Evolutionary conservation across 2,329 filamentous ascomycete genomes (phyloP).

Genomic region (Ceratocystis papillata): DNA sequence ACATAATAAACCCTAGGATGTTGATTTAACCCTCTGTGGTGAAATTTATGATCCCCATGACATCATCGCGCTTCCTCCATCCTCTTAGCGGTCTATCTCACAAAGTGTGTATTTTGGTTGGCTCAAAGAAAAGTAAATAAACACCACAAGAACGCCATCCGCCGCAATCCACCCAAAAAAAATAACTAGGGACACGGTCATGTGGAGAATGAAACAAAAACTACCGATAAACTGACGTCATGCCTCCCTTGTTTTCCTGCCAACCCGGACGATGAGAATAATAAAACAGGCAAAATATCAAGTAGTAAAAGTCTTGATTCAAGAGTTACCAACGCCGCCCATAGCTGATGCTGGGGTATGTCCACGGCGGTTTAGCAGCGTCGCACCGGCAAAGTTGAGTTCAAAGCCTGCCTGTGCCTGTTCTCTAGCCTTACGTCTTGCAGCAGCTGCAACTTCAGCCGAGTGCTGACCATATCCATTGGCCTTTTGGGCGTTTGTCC

Average conservation of each 20-base stretch:
- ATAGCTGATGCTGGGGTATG: slow-evolving; percentile 41
- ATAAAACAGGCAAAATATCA: slow-evolving; percentile 11
- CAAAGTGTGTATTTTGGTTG: slow-evolving; percentile 1
- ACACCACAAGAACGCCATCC: slow-evolving; percentile 18
- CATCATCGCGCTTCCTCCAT: slow-evolving; percentile 7
- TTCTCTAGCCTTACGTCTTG: slow-evolving; percentile 64
- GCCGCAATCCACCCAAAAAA: slow-evolving; percentile 3
- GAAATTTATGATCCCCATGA: neutral
- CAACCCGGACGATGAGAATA: neutral
- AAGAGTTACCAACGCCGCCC: slow-evolving; percentile 6
- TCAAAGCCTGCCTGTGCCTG: slow-evolving; percentile 75
- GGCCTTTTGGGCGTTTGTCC: slow-evolving; percentile 36
- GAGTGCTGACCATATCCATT: slow-evolving; percentile 81
- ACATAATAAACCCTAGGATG: neutral
- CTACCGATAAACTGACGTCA: slow-evolving; percentile 1
- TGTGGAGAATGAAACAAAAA: slow-evolving; percentile 7
- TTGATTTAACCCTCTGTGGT: neutral
- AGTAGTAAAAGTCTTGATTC: neutral
- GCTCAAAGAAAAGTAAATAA: neutral
- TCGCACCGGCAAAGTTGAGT: slow-evolving; percentile 81
- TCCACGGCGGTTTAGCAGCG: slow-evolving; percentile 62
- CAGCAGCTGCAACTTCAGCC: slow-evolving; percentile 69
- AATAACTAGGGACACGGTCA: slow-evolving; percentile 1
- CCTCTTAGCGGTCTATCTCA: neutral
- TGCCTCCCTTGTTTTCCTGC: slow-evolving; percentile 8